phyloP scores from a whole-genome alignment of 306 rosid genomes.

The Canavalia ensiformis region DNA sequence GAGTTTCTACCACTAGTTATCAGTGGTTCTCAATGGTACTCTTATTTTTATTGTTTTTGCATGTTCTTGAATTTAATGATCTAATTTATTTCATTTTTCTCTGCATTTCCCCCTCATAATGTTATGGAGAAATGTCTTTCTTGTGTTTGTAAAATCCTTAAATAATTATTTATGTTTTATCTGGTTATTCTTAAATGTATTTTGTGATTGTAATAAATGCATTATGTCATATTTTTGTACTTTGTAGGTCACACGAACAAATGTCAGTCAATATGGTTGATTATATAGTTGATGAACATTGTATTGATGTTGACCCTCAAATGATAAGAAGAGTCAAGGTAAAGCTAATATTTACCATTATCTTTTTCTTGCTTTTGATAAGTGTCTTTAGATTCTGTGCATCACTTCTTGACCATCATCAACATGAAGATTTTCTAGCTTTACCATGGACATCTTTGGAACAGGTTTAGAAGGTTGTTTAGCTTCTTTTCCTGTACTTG shows the following conservation, averaged over 20 bases:
- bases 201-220: constrained; percentile 17
- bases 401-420: constrained; percentile 37
- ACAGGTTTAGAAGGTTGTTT: constrained; percentile 28
- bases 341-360: constrained; percentile 27
- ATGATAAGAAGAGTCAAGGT: constrained; percentile 86
- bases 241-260: constrained; percentile 84
- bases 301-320: constrained; percentile 72
- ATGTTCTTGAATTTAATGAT: constrained; percentile 26
- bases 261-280: constrained; percentile 92
- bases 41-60: neutral
- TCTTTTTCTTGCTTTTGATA: constrained; percentile 40
- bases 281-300: constrained; percentile 80
- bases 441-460: neutral
- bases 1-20: constrained; percentile 81
- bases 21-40: constrained; percentile 72
- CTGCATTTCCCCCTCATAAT: neutral
- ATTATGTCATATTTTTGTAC: constrained; percentile 28
- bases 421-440: neutral
- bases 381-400: constrained; percentile 22
- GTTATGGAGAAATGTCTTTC: constrained; percentile 5
- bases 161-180: neutral
- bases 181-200: constrained; percentile 13
- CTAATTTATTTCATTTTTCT: constrained; percentile 37
- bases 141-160: constrained; percentile 32
- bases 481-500: constrained; percentile 13